Percentiles rank a stretch among this genome's conserved stretches.
Conservation (phyloP, 345 rosid species). For the Sonneratia caseolaris region DNA sequence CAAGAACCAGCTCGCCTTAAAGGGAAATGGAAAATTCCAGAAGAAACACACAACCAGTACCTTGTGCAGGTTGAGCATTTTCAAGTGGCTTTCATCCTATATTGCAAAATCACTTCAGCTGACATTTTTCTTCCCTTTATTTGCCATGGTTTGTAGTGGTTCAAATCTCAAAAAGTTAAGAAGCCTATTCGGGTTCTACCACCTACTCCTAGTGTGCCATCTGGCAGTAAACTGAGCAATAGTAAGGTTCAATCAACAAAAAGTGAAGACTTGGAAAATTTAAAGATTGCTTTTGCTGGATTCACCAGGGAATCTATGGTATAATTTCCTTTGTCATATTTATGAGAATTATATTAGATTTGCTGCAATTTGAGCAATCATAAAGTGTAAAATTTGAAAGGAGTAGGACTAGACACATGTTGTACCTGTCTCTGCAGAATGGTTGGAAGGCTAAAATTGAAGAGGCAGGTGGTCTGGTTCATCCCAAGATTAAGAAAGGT, state of each 20-base stretch:
- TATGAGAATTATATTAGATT: not conserved
- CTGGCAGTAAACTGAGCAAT: conserved; percentile 30
- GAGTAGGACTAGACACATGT: not conserved
- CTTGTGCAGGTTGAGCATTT: conserved; percentile 41
- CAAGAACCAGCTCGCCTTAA: conserved; percentile 56
- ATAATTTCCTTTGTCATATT: conserved; percentile 9
- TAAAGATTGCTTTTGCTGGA: conserved; percentile 62
- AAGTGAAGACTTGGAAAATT: conserved; percentile 58
- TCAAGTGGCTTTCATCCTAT: not conserved
- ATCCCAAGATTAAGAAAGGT: conserved; percentile 74
- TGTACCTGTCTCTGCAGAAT: conserved; percentile 35
- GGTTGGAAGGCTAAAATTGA: conserved; percentile 73
- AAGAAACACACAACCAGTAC: conserved; percentile 50
- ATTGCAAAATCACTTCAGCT: not conserved
- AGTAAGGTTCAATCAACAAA: conserved; percentile 35
- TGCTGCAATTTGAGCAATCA: not conserved
- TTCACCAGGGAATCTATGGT: conserved; percentile 51
- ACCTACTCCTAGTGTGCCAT: conserved; percentile 24
- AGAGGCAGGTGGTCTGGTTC: conserved; percentile 64
- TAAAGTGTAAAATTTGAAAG: not conserved
- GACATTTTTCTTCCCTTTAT: conserved; percentile 9
- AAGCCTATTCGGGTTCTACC: conserved; percentile 61
- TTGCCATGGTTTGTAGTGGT: conserved; percentile 57
- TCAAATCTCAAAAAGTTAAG: conserved; percentile 57
- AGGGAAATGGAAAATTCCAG: conserved; percentile 85